Conservation (phyloP, 2,329 filamentous ascomycete species). For the Penicillium capsulatum region DNA sequence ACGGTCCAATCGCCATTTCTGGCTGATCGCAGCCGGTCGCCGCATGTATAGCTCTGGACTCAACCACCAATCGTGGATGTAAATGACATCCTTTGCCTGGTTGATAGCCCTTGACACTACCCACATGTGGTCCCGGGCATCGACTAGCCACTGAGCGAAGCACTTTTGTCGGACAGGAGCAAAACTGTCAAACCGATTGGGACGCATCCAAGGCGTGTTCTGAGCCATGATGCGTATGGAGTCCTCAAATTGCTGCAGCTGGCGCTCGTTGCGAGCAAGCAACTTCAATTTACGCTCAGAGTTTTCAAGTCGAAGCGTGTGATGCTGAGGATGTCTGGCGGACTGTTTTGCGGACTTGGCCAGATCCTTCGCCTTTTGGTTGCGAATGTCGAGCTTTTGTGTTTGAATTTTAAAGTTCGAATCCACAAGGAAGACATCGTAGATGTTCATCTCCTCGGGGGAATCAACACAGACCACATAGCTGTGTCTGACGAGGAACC, state of each 20-base stretch:
- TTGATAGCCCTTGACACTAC: slow-evolving; percentile 94
- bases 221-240: slow-evolving; percentile 83
- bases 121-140: slow-evolving; percentile 99
- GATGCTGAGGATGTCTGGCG: slow-evolving; percentile 64
- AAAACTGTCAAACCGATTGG: slow-evolving; percentile 88
- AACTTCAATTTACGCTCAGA: slow-evolving; percentile 89
- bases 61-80: slow-evolving; percentile 99
- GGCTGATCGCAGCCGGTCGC: slow-evolving; percentile 87
- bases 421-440: slow-evolving; percentile 97
- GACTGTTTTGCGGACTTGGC: slow-evolving; percentile 62
- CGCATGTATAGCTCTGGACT: slow-evolving; percentile 95
- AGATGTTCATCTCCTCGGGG: slow-evolving; percentile 96
- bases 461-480: slow-evolving; percentile 98
- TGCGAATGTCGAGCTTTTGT: slow-evolving; percentile 56
- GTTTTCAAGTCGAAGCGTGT: slow-evolving; percentile 82
- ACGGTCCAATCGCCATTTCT: slow-evolving; percentile 94
- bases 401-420: slow-evolving; percentile 77
- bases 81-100: slow-evolving; percentile 95
- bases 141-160: slow-evolving; percentile 93
- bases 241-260: slow-evolving; percentile 87
- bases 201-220: slow-evolving; percentile 75
- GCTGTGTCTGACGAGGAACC: slow-evolving; percentile 96
- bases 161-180: slow-evolving; percentile 82
- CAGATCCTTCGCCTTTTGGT: slow-evolving; percentile 54
- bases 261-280: slow-evolving; percentile 82